A percentile compares a stretch with the other conserved stretches of the same genome.
Evolutionary conservation across 257 asterid species (phyloP).

Genomic region (Cordia subcordata): DNA sequence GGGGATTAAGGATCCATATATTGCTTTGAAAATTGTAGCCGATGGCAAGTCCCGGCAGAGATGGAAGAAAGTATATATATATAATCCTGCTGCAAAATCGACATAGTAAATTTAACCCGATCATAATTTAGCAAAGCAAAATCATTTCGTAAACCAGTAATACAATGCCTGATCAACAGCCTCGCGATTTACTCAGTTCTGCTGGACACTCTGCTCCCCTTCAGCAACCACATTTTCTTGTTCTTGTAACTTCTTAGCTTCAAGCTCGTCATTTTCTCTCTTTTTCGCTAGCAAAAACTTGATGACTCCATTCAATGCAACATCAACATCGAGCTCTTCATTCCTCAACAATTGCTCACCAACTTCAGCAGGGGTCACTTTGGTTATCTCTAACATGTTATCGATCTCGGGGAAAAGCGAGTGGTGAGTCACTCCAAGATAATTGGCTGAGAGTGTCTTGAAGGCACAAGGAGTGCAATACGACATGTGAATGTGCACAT

Average conservation of each 20-base stretch:
- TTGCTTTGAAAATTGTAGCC: too few species aligned
- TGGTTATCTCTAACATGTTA: constrained; percentile 16
- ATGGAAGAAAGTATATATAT: too few species aligned
- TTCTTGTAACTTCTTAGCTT: not conserved
- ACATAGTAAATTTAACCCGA: too few species aligned
- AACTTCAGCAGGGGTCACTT: constrained; percentile 38
- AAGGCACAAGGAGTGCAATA: constrained; percentile 35
- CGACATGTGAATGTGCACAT: constrained; percentile 39
- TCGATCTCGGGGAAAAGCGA: constrained; percentile 4
- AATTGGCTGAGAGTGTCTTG: constrained; percentile 25
- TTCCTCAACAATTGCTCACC: constrained; percentile 37
- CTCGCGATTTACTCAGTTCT: not conserved
- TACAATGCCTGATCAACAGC: not conserved
- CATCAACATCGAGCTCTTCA: constrained; percentile 14
- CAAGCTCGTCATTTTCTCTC: constrained; percentile 6
- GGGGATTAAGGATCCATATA: too few species aligned
- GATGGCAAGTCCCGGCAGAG: too few species aligned
- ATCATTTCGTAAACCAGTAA: too few species aligned
- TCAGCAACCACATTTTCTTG: not conserved
- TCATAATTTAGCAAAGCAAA: too few species aligned
- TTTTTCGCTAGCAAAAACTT: not conserved
- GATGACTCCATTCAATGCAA: not conserved
- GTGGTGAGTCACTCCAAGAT: constrained; percentile 23
- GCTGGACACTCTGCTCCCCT: not conserved
- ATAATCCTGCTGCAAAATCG: too few species aligned